A percentile compares a stretch with the other conserved stretches of the same genome.
phyloP scores from a whole-genome alignment of 371 early-diverging fungal genomes.

The Capillidium heterosporum region DNA sequence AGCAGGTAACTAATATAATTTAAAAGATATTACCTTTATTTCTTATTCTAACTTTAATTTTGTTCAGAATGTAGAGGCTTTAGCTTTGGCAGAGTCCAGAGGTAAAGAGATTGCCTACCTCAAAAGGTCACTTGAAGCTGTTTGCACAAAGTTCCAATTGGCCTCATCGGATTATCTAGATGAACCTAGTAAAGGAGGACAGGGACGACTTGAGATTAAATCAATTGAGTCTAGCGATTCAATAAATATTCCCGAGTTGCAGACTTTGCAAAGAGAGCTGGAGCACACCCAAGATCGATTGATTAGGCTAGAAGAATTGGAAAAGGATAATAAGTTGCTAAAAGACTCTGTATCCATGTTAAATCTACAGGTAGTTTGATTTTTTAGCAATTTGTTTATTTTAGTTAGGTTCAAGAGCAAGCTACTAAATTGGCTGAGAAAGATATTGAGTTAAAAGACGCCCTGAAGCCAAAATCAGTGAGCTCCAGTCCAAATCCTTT shows the following conservation, averaged over 20 bases:
- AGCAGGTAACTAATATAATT: neutral
- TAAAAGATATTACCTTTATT: neutral
- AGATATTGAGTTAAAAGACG: neutral
- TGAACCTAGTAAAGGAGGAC: conserved; percentile 11
- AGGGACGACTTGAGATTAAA: conserved; percentile 6
- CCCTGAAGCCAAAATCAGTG: neutral
- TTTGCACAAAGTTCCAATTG: conserved; percentile 16
- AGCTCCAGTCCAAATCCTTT: neutral
- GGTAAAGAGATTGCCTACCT: conserved; percentile 18
- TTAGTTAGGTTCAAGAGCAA: neutral
- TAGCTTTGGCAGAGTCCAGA: conserved; percentile 11
- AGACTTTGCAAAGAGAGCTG: neutral
- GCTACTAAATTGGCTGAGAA: neutral
- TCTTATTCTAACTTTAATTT: neutral
- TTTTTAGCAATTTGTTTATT: too few species aligned
- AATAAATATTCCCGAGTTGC: conserved; percentile 1
- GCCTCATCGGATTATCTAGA: conserved; percentile 12
- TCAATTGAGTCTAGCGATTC: neutral
- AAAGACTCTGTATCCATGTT: neutral
- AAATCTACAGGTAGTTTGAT: neutral
- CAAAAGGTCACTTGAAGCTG: conserved; percentile 17
- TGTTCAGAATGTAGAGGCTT: conserved; percentile 11
- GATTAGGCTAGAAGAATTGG: neutral
- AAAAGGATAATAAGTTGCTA: neutral
- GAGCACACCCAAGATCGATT: neutral